Conservation (phyloP, 73 alveolate genomes). For the Stentor coeruleus region DNA sequence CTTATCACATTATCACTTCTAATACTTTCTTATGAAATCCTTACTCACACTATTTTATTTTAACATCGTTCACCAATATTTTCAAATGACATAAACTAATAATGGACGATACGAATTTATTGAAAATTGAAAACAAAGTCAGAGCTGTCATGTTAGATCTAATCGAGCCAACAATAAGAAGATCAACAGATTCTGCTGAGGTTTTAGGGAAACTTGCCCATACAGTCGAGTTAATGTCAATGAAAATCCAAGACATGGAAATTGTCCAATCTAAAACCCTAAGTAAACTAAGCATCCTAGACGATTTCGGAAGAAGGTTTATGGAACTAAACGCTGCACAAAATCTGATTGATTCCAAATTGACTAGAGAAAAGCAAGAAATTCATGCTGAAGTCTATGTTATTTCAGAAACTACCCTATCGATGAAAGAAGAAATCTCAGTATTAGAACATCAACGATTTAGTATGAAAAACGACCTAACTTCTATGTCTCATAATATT, state of each 20-base stretch:
- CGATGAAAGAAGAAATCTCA: background rate
- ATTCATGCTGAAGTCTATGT: background rate
- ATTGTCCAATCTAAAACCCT: background rate
- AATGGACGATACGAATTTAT: background rate
- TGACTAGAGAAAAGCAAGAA: slow-evolving; percentile 6
- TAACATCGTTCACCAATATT: no score
- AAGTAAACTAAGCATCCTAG: background rate
- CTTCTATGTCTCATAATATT: background rate
- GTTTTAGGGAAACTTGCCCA: background rate
- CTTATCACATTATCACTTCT: no score
- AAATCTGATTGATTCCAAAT: background rate
- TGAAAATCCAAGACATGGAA: background rate
- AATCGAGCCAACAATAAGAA: slow-evolving; percentile 6
- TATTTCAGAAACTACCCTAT: background rate
- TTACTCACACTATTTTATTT: no score
- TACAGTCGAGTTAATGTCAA: background rate
- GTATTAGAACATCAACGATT: background rate
- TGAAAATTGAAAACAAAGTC: background rate
- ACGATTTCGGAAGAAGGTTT: background rate
- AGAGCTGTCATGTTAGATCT: slow-evolving; percentile 13
- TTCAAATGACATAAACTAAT: no score
- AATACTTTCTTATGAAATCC: no score
- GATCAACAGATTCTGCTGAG: background rate
- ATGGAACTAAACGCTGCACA: slow-evolving; percentile 2
- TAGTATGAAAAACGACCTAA: background rate